phyloP scores from a whole-genome alignment of 805 yeast species.

The Saccharomyces kudriavzevii region DNA sequence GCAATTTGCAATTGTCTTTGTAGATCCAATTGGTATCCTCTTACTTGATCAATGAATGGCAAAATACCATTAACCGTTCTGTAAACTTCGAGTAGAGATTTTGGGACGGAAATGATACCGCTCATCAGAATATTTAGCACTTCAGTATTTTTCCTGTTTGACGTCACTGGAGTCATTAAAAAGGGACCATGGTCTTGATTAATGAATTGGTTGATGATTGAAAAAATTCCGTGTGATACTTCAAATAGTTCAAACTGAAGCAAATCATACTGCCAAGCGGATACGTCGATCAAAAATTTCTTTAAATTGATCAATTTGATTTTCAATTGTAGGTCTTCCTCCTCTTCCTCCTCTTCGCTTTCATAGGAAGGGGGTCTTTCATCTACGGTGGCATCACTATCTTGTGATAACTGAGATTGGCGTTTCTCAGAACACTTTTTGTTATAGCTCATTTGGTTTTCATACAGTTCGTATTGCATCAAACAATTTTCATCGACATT shows the following conservation, averaged over 20 bases:
- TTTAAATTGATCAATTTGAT: conserved; percentile 40
- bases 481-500: conserved; percentile 38
- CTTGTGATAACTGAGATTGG: conserved; percentile 18
- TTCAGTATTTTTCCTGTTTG: conserved; percentile 16
- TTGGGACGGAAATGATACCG: conserved; percentile 20
- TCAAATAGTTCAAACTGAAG: conserved; percentile 27
- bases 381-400: conserved; percentile 24
- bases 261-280: conserved; percentile 41
- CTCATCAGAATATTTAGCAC: conserved; percentile 20
- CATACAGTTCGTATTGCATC: conserved; percentile 32
- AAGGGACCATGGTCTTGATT: conserved; percentile 27
- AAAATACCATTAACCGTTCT: conserved; percentile 19
- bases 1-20: conserved; percentile 24
- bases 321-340: conserved; percentile 26
- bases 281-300: conserved; percentile 41
- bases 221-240: conserved; percentile 25
- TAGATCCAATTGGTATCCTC: conserved; percentile 15
- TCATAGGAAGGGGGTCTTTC: conserved; percentile 7
- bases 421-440: conserved; percentile 18
- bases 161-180: conserved; percentile 20
- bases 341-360: conserved; percentile 17
- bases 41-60: conserved; percentile 18
- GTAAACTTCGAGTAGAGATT: conserved; percentile 19
- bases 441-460: conserved; percentile 26
- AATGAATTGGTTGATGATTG: conserved; percentile 25